Conservation (phyloP, 1,284 basidiomycete genomes). For the Pterulicium gracile region DNA sequence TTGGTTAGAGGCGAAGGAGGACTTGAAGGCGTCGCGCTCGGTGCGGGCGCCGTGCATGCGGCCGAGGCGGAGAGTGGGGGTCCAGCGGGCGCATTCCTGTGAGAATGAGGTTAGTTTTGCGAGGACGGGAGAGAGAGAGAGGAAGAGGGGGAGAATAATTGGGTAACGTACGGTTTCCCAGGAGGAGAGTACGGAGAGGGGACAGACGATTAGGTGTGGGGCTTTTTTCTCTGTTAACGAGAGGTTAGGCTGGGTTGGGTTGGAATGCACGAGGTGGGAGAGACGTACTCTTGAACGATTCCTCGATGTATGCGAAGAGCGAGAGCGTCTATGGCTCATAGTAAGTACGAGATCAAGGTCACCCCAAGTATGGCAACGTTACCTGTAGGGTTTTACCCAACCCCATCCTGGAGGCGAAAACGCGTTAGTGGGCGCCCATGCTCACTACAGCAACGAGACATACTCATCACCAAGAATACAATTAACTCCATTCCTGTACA, state of each 20-base stretch:
- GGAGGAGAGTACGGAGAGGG: conserved; percentile 47
- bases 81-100: conserved; percentile 44
- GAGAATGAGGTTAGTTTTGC: background rate
- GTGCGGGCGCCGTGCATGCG: conserved; percentile 38
- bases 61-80: conserved; percentile 34
- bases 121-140: background rate
- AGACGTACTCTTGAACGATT: conserved; percentile 20
- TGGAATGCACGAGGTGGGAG: background rate
- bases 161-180: conserved; percentile 43
- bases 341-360: background rate
- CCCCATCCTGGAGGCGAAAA: conserved; percentile 35
- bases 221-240: conserved; percentile 22
- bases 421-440: conserved; percentile 4
- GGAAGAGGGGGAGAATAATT: no score
- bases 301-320: conserved; percentile 44
- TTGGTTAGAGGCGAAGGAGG: conserved; percentile 15
- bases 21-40: conserved; percentile 40
- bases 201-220: conserved; percentile 51
- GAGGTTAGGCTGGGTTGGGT: background rate
- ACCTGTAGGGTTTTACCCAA: conserved; percentile 56
- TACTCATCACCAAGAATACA: conserved; percentile 52
- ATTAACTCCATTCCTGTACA: conserved; percentile 52
- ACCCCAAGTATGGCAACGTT: conserved; percentile 2
- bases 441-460: background rate
- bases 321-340: conserved; percentile 35